These are phyloP conservation scores for Claviceps humidiphila DNA, from an alignment of 2,329 filamentous ascomycete genomes.

Conservation along the genomic window DNA sequence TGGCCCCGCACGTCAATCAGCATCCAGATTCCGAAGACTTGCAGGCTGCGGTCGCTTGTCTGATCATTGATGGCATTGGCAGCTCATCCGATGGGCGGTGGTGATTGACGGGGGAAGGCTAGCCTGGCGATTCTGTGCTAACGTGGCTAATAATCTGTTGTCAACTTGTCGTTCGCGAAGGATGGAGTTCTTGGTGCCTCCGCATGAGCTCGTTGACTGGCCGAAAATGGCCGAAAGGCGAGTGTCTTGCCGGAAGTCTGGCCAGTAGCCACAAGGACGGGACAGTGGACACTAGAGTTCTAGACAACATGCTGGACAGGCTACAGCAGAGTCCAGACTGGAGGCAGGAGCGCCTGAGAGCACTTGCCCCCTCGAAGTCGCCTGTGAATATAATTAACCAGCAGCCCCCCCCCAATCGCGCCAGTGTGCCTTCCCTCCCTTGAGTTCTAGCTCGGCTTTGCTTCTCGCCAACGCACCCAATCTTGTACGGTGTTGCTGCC, in stretches of 20 bases:
- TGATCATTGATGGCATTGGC: background rate
- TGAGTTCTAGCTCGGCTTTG: background rate
- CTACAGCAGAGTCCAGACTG: background rate
- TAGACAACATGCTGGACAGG: background rate
- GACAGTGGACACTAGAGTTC: too few species aligned
- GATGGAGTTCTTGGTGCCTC: background rate
- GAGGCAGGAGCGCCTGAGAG: background rate
- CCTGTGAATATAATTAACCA: background rate
- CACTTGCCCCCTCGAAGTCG: background rate
- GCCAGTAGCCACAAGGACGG: background rate
- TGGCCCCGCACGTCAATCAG: background rate
- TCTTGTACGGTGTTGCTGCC: background rate
- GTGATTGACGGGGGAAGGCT: background rate
- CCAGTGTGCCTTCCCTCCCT: background rate
- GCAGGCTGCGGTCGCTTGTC: background rate
- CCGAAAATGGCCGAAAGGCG: background rate
- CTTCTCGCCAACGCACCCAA: background rate
- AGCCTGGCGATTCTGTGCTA: background rate
- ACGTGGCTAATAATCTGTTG: background rate
- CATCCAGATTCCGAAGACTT: background rate
- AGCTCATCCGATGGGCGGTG: background rate
- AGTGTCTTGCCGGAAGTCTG: background rate
- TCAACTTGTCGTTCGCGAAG: background rate
- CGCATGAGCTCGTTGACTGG: background rate
- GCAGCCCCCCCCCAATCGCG: background rate